Base-by-base conservation (phyloP, 345 rosid species). In the Corchorus capsularis region DNA sequence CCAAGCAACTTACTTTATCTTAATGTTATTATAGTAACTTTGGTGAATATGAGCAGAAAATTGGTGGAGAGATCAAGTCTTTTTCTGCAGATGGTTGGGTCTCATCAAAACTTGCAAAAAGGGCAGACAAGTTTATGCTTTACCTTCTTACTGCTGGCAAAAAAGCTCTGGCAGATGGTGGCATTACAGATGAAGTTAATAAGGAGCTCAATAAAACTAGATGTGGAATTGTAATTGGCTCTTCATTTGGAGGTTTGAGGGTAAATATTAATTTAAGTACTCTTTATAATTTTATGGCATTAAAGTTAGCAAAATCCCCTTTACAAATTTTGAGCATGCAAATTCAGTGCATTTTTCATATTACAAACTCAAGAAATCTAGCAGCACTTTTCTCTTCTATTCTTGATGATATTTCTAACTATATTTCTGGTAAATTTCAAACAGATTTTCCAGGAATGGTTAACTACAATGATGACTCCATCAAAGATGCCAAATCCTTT, bases 121-220 rank as follows among this genome's bases (percentile, higher is more conserved):
- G 97, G 82, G 90, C 93, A 91, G 98, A 94, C 71, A 93, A 90
- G 66, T 93, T 86, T 85, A 93, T 94, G 97, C 93, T 91, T 78
- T 94, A 94, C 86, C 87, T 91, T 83, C 90, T 93, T 63, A 90
- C 91, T 22, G 98, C 98, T 39, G 98, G 97, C 9, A 94, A 94
- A 85, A 94, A 93, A 82, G 98, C 98, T 77, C 83, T 94, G 84
- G 94, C 83, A 4, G 90, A 93, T 88, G 98, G 91, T 79, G 93
- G 95, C 15, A 82, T 94, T 43, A 88, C 91, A 43, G 91, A 91
- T 71, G 95, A 93, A 59, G 88, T 87, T 22, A 89, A 93, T 91
- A 79, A 83, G 56, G 92, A 85, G 79, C 82, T 94, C 67, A 87
- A 93, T 82, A 94, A 90, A 88, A 10, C 84, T 61, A 93, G 81